Percentiles rank a stretch among this genome's conserved stretches.
These are phyloP conservation scores for Toxoplasma gondii DNA, from an alignment of 169 alveolate species.

Conservation along the genomic window DNA sequence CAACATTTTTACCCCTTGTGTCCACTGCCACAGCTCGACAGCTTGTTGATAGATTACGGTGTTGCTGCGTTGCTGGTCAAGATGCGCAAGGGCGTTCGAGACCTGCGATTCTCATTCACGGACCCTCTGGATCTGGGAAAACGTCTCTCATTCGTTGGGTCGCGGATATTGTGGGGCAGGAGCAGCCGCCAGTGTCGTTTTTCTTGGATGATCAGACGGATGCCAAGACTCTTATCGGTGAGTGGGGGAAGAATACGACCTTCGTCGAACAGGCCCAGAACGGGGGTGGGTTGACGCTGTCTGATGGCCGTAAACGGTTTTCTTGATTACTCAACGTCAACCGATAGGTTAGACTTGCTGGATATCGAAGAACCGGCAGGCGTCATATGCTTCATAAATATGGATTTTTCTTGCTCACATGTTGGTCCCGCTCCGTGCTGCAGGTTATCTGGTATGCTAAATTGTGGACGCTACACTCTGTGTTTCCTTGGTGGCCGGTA, in stretches of 20 bases:
- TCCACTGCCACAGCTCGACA: not conserved
- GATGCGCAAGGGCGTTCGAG: not conserved
- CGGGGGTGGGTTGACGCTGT: not conserved
- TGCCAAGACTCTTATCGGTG: conserved; percentile 57
- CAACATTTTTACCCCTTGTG: not conserved
- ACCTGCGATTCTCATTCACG: conserved; percentile 66
- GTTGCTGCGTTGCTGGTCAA: conserved; percentile 17
- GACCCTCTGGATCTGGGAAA: conserved; percentile 58
- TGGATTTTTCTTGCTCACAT: too few species aligned
- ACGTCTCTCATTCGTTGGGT: conserved; percentile 56
- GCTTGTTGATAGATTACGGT: not conserved
- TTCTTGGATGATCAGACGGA: conserved; percentile 65
- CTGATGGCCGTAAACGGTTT: not conserved
- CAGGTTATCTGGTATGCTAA: too few species aligned
- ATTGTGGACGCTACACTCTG: too few species aligned
- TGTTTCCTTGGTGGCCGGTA: too few species aligned
- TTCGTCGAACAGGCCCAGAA: not conserved
- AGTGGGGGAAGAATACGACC: not conserved
- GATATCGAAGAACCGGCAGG: not conserved
- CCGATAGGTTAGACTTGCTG: not conserved
- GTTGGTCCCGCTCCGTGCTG: too few species aligned
- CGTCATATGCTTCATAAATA: too few species aligned
- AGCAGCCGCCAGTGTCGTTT: conserved; percentile 52
- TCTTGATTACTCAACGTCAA: not conserved
- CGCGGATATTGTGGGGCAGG: not conserved